phyloP scores from a whole-genome alignment of 2,329 filamentous ascomycete genomes.

The Zasmidium cellare region DNA sequence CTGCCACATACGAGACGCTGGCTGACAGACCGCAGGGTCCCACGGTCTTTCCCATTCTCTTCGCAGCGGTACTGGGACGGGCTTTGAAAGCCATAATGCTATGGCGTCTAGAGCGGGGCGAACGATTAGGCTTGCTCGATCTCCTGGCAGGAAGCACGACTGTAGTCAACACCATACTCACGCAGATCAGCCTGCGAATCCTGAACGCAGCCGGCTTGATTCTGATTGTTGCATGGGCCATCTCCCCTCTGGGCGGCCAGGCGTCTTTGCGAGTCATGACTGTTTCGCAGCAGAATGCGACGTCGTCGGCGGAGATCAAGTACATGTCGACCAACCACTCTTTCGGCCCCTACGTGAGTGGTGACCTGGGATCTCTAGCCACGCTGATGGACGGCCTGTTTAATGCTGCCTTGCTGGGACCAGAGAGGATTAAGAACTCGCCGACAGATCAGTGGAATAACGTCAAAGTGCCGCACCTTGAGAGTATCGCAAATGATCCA shows the following conservation, averaged over 20 bases:
- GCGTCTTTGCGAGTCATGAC: slow-evolving; percentile 4
- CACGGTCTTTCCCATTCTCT: slow-evolving; percentile 8
- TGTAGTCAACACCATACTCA: slow-evolving; percentile 1
- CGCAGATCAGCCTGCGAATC: background rate
- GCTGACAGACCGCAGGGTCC: slow-evolving; percentile 1
- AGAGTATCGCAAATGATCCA: background rate
- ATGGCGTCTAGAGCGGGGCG: slow-evolving; percentile 2
- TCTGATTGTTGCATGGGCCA: background rate
- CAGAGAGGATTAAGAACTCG: background rate
- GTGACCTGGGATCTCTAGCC: background rate
- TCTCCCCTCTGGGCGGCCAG: slow-evolving; percentile 8
- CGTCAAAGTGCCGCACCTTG: slow-evolving; percentile 1
- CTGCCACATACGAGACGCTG: too few relatives aligned
- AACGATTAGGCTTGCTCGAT: slow-evolving; percentile 3
- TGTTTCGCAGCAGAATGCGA: background rate
- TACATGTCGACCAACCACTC: background rate
- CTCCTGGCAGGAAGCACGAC: slow-evolving; percentile 11
- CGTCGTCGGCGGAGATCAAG: background rate
- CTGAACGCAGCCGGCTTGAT: background rate
- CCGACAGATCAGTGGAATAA: slow-evolving; percentile 7
- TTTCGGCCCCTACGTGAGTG: background rate
- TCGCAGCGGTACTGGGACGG: slow-evolving; percentile 3
- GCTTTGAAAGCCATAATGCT: slow-evolving; percentile 3
- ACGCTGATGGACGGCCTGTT: slow-evolving; percentile 1
- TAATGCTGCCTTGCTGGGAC: slow-evolving; percentile 6